Evolutionary conservation across 306 rosid genomes (phyloP).

Genomic region (Trichosanthes cucumerina): DNA sequence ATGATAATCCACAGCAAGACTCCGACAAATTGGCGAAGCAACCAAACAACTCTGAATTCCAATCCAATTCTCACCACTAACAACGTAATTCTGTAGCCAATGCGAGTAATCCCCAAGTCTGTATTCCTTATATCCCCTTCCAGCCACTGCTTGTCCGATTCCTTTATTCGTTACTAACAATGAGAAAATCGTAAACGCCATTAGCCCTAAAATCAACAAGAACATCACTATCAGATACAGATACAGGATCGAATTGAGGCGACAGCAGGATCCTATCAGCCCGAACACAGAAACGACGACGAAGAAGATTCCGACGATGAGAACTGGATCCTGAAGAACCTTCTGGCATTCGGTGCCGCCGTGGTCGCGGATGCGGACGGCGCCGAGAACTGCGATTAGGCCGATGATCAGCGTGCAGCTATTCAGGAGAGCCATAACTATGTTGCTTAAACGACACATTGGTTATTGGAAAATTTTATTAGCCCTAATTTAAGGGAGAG

Average conservation of each 20-base stretch:
- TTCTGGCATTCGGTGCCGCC: conserved; percentile 52
- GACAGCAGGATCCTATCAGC: conserved; percentile 41
- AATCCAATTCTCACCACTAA: conserved; percentile 45
- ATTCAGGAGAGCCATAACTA: conserved; percentile 45
- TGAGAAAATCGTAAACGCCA: conserved; percentile 44
- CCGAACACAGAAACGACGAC: conserved; percentile 47
- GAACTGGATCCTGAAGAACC: conserved; percentile 41
- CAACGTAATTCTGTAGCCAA: conserved; percentile 62
- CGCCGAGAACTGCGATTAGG: conserved; percentile 26
- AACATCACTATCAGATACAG: conserved; percentile 41
- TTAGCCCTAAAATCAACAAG: conserved; percentile 34
- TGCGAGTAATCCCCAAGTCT: conserved; percentile 50
- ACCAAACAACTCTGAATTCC: conserved; percentile 51
- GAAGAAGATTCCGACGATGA: conserved; percentile 36
- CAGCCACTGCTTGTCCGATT: conserved; percentile 38
- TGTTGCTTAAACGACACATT: conserved; percentile 59
- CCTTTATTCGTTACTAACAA: conserved; percentile 49
- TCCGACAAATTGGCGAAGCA: conserved; percentile 40
- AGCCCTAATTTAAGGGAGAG: not conserved
- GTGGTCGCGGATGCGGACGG: conserved; percentile 28
- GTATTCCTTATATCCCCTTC: conserved; percentile 43
- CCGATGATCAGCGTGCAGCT: conserved; percentile 34
- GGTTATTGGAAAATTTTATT: too few relatives aligned
- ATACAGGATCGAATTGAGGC: conserved; percentile 40
- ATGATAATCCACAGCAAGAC: conserved; percentile 25